Conservation (phyloP, 371 early-diverging fungal species). For the Conidiobolus incongruus region DNA sequence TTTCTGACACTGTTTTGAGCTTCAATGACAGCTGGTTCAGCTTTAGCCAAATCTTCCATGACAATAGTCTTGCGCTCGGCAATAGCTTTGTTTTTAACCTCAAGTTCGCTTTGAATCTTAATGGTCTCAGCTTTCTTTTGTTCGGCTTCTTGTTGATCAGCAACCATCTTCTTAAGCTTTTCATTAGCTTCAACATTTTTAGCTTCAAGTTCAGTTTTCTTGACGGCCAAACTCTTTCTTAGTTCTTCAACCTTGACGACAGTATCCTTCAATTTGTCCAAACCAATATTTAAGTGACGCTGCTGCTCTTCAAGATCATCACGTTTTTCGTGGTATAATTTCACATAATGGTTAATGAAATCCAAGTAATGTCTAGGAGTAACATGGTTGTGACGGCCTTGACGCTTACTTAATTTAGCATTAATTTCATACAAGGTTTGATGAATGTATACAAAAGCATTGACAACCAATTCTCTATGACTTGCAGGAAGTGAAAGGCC, state of each 20-base stretch:
- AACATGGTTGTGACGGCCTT: constrained; percentile 58
- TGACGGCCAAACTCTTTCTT: constrained; percentile 66
- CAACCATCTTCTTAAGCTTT: constrained; percentile 89
- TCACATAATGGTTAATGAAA: constrained; percentile 83
- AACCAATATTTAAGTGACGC: constrained; percentile 90
- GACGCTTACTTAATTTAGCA: constrained; percentile 55
- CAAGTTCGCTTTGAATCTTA: constrained; percentile 55
- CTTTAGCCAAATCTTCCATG: constrained; percentile 73
- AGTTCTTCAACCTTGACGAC: constrained; percentile 92
- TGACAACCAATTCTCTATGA: constrained; percentile 69
- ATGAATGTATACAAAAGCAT: constrained; percentile 84
- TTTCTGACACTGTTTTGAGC: constrained; percentile 75
- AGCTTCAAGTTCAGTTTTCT: constrained; percentile 65
- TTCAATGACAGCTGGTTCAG: constrained; percentile 94
- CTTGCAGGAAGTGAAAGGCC: constrained; percentile 44
- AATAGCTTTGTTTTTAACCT: constrained; percentile 52
- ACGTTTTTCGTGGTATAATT: constrained; percentile 76
- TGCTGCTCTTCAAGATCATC: constrained; percentile 95
- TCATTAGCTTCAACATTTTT: constrained; percentile 85
- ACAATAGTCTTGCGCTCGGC: constrained; percentile 60
- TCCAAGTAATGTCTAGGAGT: constrained; percentile 97
- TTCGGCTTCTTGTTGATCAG: constrained; percentile 90
- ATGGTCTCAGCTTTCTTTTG: constrained; percentile 66
- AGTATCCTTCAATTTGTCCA: constrained; percentile 88
- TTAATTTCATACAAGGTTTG: constrained; percentile 72